Base-by-base conservation (phyloP, 306 rosid species). In the Vigna nakashimae region DNA sequence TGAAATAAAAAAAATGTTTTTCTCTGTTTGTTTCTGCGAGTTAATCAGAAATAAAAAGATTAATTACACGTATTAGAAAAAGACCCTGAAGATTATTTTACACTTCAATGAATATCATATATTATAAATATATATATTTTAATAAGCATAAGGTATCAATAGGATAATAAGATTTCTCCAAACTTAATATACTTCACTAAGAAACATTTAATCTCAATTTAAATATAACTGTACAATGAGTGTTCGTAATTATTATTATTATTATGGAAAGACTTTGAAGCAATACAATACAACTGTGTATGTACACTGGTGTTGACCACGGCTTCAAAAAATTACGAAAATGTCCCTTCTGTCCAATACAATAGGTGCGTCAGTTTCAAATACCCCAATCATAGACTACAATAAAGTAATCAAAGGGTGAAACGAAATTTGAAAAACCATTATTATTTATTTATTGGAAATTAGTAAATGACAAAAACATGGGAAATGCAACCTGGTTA, bases 241-340 rank as follows among this genome's bases (percentile, higher is more conserved):
- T 34, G 7, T 0, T 4, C 38, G 7, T 40, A 7, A 7, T 40
- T 30, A 30, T 30, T 30, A 30, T 30, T 26, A 30, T 30, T 30
- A 30, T 30, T 30, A 30, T 42, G 24, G n/a, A 2, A 60, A 60
- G 65, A 34, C 64, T 48, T 60, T 70, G 43, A 58, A 79, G 40
- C 51, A 32, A 70, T 15, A 10, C 49, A 28, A 69, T 9, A 22
- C 53, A 48, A 13, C 20, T 40, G 9, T 57, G 9, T 24, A 24
- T 49, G 17, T 11, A 8, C 13, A 50, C 38, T 34, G 15, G 5
- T 64, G 45, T 69, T 70, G 65, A 60, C 64, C 22, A 45, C 1
- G 7, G 2, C 63, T 45, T 66, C 30, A 17, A 12, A 8, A 69
- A 84, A 65, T 78, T 56, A 52, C 80, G 1, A 50, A 57, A 81